A percentile compares a stretch with the other conserved stretches of the same genome.
These are phyloP conservation scores for Cryoendolithus antarcticus DNA, from an alignment of 2,329 filamentous ascomycete species.

Conservation along the genomic window DNA sequence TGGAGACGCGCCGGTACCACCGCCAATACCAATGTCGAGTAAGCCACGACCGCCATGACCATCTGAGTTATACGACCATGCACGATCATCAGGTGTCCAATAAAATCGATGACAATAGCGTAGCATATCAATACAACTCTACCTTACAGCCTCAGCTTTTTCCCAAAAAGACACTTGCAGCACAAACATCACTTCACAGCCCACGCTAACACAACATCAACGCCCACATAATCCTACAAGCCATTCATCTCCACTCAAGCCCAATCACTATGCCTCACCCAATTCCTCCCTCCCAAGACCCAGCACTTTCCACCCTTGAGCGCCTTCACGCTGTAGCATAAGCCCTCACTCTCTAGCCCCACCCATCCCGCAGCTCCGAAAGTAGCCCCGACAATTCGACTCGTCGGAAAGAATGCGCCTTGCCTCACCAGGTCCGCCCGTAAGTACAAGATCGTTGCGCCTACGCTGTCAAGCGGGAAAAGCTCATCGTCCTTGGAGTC, in stretches of 20 bases:
- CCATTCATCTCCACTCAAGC: slow-evolving; percentile 1
- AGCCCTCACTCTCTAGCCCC: slow-evolving; percentile 27
- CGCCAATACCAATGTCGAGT: slow-evolving; percentile 45
- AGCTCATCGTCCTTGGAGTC: slow-evolving; percentile 21
- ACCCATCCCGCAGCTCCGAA: slow-evolving; percentile 25
- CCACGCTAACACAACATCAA: too few species aligned
- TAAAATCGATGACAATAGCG: too few species aligned
- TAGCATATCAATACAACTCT: too few species aligned
- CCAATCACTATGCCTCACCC: slow-evolving; percentile 11
- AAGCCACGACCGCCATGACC: slow-evolving; percentile 35
- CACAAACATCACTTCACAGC: too few species aligned
- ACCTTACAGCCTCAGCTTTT: too few species aligned
- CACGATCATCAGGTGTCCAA: too few species aligned
- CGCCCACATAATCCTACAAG: too few species aligned
- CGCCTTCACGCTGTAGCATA: slow-evolving; percentile 20
- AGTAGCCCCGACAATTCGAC: slow-evolving; percentile 24
- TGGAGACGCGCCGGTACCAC: slow-evolving; percentile 29
- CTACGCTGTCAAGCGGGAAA: slow-evolving; percentile 25
- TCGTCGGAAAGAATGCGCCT: slow-evolving; percentile 24
- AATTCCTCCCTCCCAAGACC: slow-evolving; percentile 9
- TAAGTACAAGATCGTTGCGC: slow-evolving; percentile 26
- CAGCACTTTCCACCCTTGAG: slow-evolving; percentile 10
- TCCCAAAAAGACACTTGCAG: too few species aligned
- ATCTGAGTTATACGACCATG: too few species aligned
- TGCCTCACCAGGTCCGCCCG: slow-evolving; percentile 21